phyloP scores from a whole-genome alignment of 2,329 filamentous ascomycete genomes.

The Scorias spongiosa region DNA sequence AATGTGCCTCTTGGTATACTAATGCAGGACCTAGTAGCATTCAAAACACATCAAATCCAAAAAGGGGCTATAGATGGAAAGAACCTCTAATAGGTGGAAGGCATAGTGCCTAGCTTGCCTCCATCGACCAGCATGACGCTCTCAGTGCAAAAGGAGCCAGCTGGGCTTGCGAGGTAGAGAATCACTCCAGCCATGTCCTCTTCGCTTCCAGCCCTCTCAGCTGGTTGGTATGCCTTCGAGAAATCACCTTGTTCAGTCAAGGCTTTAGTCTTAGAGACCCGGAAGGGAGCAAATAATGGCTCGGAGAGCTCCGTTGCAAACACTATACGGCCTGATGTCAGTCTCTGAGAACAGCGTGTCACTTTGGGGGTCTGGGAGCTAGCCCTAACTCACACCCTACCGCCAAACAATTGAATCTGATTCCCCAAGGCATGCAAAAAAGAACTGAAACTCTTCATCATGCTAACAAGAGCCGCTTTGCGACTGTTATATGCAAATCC shows the following conservation, averaged over 20 bases:
- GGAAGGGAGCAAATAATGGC: conserved; percentile 3
- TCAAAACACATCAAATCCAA: too few species aligned
- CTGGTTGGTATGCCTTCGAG: conserved; percentile 32
- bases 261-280: conserved; percentile 8
- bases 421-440: too few species aligned
- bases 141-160: conserved; percentile 52
- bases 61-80: too few species aligned
- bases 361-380: too few species aligned
- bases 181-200: conserved; percentile 51
- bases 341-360: conserved; percentile 17
- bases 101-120: conserved; percentile 41
- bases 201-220: conserved; percentile 40
- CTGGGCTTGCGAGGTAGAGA: conserved; percentile 48
- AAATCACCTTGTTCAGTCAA: conserved; percentile 11
- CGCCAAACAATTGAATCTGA: too few species aligned
- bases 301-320: conserved; percentile 18
- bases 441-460: too few species aligned
- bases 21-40: too few species aligned
- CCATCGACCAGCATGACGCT: conserved; percentile 48
- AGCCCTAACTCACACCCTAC: too few species aligned
- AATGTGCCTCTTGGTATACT: too few species aligned
- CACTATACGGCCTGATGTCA: conserved; percentile 31
- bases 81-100: conserved; percentile 33
- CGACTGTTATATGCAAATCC: too few species aligned
- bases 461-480: too few species aligned